Base-by-base conservation (phyloP, 2,329 filamentous ascomycete genomes). In the Colletotrichum euphorbiae region DNA sequence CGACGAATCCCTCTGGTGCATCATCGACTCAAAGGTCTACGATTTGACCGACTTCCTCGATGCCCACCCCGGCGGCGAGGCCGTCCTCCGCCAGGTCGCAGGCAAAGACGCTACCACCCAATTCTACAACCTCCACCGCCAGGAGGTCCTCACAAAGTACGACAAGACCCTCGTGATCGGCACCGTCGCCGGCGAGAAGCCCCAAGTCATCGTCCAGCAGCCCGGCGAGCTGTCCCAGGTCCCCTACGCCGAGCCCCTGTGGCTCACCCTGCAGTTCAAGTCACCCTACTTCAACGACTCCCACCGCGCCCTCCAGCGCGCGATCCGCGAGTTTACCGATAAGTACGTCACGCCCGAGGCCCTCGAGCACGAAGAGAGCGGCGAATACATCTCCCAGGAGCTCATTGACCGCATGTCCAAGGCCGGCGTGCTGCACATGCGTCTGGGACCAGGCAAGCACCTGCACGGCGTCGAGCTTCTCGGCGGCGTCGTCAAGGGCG, bases 71-170 rank as follows among this genome's bases (percentile, higher is more conserved):
- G 93, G 93, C 73, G 93, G 93, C 74, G 89, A 90, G 74, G 89
- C 91, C 48, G 93, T 97, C 24, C 87, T 97, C 42, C 85, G 87
- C 61, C 93, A 97, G 80, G 88, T 95, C 54, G 93, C 92, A 33
- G 93, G 93, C 70, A 86, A 89, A 72, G 93, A 97, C 76, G 93
- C 93, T 57, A 97, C 93, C 2, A 82, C 86, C 40, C 91, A 91
- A 64, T 97, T 97, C 80, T 97, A 97, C 87, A 97, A 97, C 83
- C 89, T 97, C 60, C 94, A 97, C 81, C 86, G 93, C 28, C 93
- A 97, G 73, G 93, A 97, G 80, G 92, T 97, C n/a, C 86, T 97
- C 11, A 83, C 89, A 69, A 94, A 94, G 78, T 97, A 97, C 83
- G 81, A 85, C 52, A 84, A 87, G 74, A 62, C 60, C 51, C 86